Base-by-base conservation (phyloP, 2,329 filamentous ascomycete genomes). In the Eurotiales sp. region DNA sequence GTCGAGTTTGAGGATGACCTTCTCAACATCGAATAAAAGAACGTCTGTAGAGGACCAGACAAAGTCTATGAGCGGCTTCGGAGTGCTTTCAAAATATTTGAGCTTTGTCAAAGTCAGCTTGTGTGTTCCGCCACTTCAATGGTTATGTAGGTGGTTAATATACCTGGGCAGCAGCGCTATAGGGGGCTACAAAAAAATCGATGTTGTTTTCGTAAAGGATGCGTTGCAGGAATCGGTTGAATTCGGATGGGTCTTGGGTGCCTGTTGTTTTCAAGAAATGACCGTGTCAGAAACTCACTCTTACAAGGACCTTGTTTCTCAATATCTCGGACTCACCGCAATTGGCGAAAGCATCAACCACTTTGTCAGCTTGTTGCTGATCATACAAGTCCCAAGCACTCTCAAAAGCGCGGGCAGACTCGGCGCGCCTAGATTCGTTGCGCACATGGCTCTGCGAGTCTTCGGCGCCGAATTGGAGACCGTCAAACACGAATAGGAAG, bases 401-500 rank as follows among this genome's bases (percentile, higher is more conserved):
- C 58, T 88, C 81, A 46, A 89, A 90, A 58, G 85, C 84, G 44
- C 80, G 80, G 23, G 82, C 82, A 42, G 82, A 81, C 58, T 83
- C 79, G 50, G 86, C 51, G 44, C 80, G 80, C 22, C 82, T 82
- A 41, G 82, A 81, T 58, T 83, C 79, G 50, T 86, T 77, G 21
- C 84, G 76, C 54, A 85, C 77, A 27, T 67, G 67, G 55, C 79
- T 76, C 10, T 75, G 72, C 42, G 88, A 83, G 62, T 91, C 85
- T 63, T 88, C 86, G 52, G 87, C 87, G 34, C 84, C 84, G 55
- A 90, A 80, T 34, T 90, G 83, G 62, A 96, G 82, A 30, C 93
- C 93, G 67, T 92, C 88, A 71, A 99, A 99, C 46, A 99, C 79
- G 68, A 99, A 97, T 56, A 95, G 75, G 2, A 88, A 88, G n/a